phyloP scores from a whole-genome alignment of 2,329 filamentous ascomycete genomes.

The Fusarium irregulare region DNA sequence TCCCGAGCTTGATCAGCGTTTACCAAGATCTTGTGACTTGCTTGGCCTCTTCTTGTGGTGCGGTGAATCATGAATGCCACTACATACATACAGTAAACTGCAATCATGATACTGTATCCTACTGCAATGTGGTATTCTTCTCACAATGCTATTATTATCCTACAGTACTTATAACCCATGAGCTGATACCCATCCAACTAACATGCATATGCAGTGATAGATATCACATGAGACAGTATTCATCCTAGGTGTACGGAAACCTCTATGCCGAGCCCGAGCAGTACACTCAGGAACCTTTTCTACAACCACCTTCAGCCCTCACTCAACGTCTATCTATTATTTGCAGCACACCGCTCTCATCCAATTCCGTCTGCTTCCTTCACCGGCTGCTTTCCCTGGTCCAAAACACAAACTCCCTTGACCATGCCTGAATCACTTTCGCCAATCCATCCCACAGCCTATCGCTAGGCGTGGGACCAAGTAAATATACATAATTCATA shows the following conservation, averaged over 20 bases:
- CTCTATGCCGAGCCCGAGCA: slow-evolving; percentile 8
- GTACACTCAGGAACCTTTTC: slow-evolving; percentile 1
- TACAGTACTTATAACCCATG: slow-evolving; percentile 14
- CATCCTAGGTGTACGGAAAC: background rate
- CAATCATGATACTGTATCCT: slow-evolving; percentile 3
- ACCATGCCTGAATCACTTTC: slow-evolving; percentile 16
- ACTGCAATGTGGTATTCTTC: background rate
- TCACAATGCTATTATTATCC: slow-evolving; percentile 11
- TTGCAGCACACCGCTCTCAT: slow-evolving; percentile 16
- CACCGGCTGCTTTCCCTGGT: slow-evolving; percentile 8
- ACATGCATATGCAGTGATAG: slow-evolving; percentile 1
- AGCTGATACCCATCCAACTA: slow-evolving; percentile 8
- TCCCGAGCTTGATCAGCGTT: slow-evolving; percentile 16
- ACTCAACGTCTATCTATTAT: slow-evolving; percentile 18
- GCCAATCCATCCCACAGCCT: slow-evolving; percentile 12
- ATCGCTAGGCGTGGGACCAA: slow-evolving; percentile 16
- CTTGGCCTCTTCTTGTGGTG: slow-evolving; percentile 21
- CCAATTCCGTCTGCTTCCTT: slow-evolving; percentile 5
- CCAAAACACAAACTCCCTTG: slow-evolving; percentile 25
- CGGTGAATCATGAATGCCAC: slow-evolving; percentile 22
- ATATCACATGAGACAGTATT: slow-evolving; percentile 10
- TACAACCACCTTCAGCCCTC: slow-evolving; percentile 11
- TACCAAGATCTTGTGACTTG: slow-evolving; percentile 34
- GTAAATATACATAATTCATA: slow-evolving; percentile 42
- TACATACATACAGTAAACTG: background rate